Base-by-base conservation (phyloP, 768 basidiomycete genomes). In the Rhizopogon vesiculosus region DNA sequence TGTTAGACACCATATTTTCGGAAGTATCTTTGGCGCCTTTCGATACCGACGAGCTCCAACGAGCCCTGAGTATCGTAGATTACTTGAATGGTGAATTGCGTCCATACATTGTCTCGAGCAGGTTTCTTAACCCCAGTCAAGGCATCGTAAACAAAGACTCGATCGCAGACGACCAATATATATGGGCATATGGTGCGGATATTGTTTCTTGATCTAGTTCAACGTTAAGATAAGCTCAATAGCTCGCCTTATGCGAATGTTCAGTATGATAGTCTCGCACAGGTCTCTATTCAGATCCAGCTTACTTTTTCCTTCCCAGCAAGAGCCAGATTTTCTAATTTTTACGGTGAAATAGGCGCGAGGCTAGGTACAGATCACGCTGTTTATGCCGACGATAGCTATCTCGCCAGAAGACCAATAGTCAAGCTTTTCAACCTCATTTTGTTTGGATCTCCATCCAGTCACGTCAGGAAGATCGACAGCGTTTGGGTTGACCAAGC, bases 381-480 rank as follows among this genome's bases (percentile, higher is more conserved):
- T 2, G 52, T 72, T 13, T 59, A 66, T 51, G 45, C 44, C 46
- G 31, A 50, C 8, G 19, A 28, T 4, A 19, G 16, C 43, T 31
- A n/a, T 31, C 19, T 15, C 4, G 29, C 45, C n/a, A 42, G 12
- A 22, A 40, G 42, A 38, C 41, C 28, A 12, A 44, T 52, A 18
- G 43, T 54, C 7, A 9, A 45, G n/a, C 40, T 56, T 7, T 9
- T 56, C 7, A 41, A 45, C 5, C 28, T 66, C 2, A 31, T 79
- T 8, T 65, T 82, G 1, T 81, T 82, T 64, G 74, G 64, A 9
- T 72, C 76, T 5, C 80, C 82, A 0, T 71, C 76, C 33, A 63
- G 74, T 4, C 77, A 82, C 61, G 58, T 77, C 15, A 62, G 61
- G 22, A 39, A 55, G 39, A 46, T 55, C 12, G 35, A 51, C 15